Evolutionary conservation across 208 protist genomes (phyloP).

Genomic region (Crithidia mellificae): DNA sequence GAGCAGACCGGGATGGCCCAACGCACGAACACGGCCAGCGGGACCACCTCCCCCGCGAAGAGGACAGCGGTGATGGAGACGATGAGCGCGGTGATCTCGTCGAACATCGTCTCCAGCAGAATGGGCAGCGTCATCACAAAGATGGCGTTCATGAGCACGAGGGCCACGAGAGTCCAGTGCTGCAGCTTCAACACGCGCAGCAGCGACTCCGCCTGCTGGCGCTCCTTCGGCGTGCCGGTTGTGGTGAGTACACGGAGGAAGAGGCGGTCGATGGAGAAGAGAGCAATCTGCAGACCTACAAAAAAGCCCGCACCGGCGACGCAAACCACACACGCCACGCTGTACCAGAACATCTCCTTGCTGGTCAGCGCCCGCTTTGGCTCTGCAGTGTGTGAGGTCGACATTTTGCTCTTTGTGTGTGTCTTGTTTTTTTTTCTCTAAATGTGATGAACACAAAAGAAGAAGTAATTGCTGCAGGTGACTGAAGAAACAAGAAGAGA

Average conservation of each 20-base stretch:
- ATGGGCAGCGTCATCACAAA: conserved; percentile 83
- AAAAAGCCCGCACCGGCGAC: conserved; percentile 49
- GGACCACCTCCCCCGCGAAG: conserved; percentile 91
- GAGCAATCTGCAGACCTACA: conserved; percentile 62
- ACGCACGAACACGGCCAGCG: conserved; percentile 88
- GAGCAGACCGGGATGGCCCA: conserved; percentile 77
- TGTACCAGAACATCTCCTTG: conserved; percentile 34
- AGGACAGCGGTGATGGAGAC: conserved; percentile 85
- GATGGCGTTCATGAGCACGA: conserved; percentile 78
- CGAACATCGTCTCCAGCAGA: conserved; percentile 72
- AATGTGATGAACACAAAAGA: background rate
- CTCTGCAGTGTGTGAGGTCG: background rate
- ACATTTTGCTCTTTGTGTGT: too few relatives aligned
- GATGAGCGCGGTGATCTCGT: conserved; percentile 68
- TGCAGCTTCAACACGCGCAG: conserved; percentile 47
- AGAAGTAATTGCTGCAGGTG: background rate
- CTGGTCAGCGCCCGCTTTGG: conserved; percentile 28
- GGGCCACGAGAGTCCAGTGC: conserved; percentile 86
- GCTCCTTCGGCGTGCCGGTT: conserved; percentile 49
- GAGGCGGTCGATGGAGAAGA: conserved; percentile 76
- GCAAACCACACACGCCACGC: conserved; percentile 36
- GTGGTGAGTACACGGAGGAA: conserved; percentile 60
- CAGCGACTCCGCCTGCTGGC: conserved; percentile 38
- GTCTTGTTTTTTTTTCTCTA: too few relatives aligned
- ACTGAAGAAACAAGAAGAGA: too few relatives aligned